These are phyloP conservation scores for Aspergillus hortae DNA, from an alignment of 2,329 filamentous ascomycete species.

Conservation along the genomic window DNA sequence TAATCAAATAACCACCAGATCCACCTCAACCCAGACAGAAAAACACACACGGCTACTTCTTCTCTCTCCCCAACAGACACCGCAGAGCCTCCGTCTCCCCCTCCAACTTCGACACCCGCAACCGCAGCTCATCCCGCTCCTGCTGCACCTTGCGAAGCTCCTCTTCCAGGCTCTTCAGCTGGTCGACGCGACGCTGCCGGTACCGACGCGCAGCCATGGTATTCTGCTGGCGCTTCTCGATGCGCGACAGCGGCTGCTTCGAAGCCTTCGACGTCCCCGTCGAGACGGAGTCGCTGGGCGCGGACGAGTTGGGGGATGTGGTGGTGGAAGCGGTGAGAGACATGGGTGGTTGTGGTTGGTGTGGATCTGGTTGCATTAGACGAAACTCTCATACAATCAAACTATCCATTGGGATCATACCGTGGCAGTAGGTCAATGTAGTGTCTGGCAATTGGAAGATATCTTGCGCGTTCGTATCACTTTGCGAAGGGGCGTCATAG, in stretches of 20 bases:
- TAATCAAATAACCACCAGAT: not conserved
- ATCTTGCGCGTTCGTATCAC: not conserved
- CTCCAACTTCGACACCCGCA: constrained; percentile 11
- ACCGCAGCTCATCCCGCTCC: constrained; percentile 8
- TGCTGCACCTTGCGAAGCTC: constrained; percentile 7
- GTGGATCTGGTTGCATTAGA: not conserved
- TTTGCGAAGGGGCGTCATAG: not conserved
- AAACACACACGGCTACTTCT: constrained; percentile 3
- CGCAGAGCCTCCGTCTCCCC: constrained; percentile 11
- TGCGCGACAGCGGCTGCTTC: constrained; percentile 1
- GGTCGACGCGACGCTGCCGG: constrained; percentile 7
- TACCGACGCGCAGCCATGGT: constrained; percentile 7
- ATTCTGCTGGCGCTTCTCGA: constrained; percentile 11
- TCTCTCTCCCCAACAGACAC: not conserved
- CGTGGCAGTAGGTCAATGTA: constrained; percentile 1
- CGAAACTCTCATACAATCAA: not conserved
- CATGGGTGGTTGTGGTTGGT: not conserved
- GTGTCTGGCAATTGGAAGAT: constrained; percentile 3
- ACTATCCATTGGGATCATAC: not conserved
- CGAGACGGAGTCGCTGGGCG: constrained; percentile 3
- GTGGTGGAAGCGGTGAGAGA: not conserved
- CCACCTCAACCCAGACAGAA: not conserved
- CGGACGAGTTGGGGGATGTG: constrained; percentile 4
- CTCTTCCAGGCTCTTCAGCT: constrained; percentile 9
- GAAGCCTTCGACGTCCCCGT: not conserved